Percentiles rank a stretch among this genome's conserved stretches.
These are phyloP conservation scores for Trichophyton rubrum DNA, from an alignment of 2,329 filamentous ascomycete genomes.

Conservation along the genomic window DNA sequence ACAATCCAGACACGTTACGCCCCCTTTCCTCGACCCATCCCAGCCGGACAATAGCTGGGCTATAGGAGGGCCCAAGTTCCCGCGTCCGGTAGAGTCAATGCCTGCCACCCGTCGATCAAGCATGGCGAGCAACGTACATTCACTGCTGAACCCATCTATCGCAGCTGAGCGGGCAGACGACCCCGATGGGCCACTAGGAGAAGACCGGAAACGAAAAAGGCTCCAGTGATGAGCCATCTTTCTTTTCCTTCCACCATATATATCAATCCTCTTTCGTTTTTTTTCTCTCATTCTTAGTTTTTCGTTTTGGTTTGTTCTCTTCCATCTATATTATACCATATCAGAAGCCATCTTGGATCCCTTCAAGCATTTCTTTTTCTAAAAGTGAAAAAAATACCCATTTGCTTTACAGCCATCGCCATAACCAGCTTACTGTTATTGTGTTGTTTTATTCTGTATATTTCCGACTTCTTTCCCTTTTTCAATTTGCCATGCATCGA, in stretches of 20 bases:
- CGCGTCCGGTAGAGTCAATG: conserved; percentile 28
- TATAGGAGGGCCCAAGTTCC: conserved; percentile 35
- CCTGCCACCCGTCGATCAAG: conserved; percentile 56
- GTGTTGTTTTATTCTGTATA: not conserved
- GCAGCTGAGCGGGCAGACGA: conserved; percentile 54
- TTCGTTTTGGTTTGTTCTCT: not conserved
- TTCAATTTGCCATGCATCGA: not conserved
- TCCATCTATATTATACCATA: not conserved
- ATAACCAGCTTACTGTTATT: not conserved
- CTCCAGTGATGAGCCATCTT: conserved; percentile 28
- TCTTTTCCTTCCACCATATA: not conserved
- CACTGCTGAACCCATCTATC: conserved; percentile 54
- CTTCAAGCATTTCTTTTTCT: not conserved
- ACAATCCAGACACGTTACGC: conserved; percentile 42
- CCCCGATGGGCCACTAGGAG: conserved; percentile 42
- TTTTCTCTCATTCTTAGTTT: not conserved
- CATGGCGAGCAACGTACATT: conserved; percentile 60
- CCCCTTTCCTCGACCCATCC: conserved; percentile 36
- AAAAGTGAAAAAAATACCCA: conserved; percentile 2
- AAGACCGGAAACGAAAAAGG: conserved; percentile 52
- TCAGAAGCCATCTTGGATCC: not conserved
- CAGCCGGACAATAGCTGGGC: conserved; percentile 45
- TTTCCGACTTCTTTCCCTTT: not conserved
- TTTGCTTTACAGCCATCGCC: not conserved
- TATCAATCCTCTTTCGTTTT: not conserved